A percentile compares a stretch with the other conserved stretches of the same genome.
Conservation (phyloP, 2,329 filamentous ascomycete genomes). For the Scedosporium minutisporum region DNA sequence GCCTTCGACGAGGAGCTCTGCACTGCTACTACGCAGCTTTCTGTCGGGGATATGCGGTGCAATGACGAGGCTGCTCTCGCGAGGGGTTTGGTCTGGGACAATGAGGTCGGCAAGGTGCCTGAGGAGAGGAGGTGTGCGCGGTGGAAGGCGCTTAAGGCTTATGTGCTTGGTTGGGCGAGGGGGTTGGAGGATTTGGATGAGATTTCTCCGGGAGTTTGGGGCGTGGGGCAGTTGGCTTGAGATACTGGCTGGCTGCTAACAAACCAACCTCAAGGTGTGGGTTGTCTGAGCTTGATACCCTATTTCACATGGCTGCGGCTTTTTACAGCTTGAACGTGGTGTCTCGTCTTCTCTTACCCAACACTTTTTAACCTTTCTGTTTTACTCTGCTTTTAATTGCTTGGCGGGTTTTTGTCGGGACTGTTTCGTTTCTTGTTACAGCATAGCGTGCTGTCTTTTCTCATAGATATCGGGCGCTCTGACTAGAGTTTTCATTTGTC, state of each 20-base stretch:
- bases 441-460: not conserved
- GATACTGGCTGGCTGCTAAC: not conserved
- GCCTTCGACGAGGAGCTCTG: constrained; percentile 77
- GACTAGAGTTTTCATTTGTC: not conserved
- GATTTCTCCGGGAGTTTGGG: constrained; percentile 61
- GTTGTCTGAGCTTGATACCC: not conserved
- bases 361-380: not conserved
- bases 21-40: constrained; percentile 61
- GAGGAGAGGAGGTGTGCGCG: constrained; percentile 51
- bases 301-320: not conserved
- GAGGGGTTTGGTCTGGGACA: constrained; percentile 63
- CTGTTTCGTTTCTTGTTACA: not conserved
- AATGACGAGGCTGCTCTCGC: constrained; percentile 56
- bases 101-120: constrained; percentile 29
- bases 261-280: not conserved
- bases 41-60: constrained; percentile 56
- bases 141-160: constrained; percentile 75
- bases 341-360: not conserved
- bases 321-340: not conserved
- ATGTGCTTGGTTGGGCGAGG: constrained; percentile 81
- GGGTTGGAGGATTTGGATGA: constrained; percentile 69
- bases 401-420: not conserved
- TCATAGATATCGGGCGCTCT: not conserved
- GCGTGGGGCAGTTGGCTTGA: constrained; percentile 31
- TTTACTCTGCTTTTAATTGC: not conserved